Evolutionary conservation across 2,329 filamentous ascomycete genomes (phyloP).

Genomic region (Ilyonectria destructans): DNA sequence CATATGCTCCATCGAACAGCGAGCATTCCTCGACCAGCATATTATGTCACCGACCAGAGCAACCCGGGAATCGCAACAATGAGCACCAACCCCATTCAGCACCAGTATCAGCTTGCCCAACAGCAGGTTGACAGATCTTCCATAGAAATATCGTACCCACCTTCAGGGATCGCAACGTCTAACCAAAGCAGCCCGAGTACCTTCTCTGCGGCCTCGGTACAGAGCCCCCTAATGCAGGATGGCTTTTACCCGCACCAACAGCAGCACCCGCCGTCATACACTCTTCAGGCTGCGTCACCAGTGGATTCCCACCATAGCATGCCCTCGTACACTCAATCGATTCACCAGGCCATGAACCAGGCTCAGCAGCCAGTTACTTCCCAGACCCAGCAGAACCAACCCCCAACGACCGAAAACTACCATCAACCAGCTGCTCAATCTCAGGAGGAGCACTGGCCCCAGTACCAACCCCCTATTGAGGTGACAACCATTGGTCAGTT

Average conservation of each 20-base stretch:
- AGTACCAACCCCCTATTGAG: constrained; percentile 72
- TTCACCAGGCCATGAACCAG: constrained; percentile 57
- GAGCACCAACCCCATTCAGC: constrained; percentile 67
- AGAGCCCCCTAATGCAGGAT: constrained; percentile 69
- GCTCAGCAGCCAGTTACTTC: constrained; percentile 55
- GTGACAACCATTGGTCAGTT: constrained; percentile 69
- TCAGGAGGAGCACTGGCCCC: constrained; percentile 69
- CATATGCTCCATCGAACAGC: constrained; percentile 68
- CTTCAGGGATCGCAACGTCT: constrained; percentile 64
- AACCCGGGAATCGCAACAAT: constrained; percentile 76
- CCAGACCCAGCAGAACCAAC: constrained; percentile 51
- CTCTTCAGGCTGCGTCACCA: constrained; percentile 65
- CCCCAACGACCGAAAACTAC: constrained; percentile 52
- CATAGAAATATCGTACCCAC: constrained; percentile 67
- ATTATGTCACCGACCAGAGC: constrained; percentile 74
- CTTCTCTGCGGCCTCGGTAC: constrained; percentile 71
- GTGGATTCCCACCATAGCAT: constrained; percentile 61
- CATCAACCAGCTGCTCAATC: constrained; percentile 58
- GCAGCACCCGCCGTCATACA: constrained; percentile 64
- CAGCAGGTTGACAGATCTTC: constrained; percentile 63
- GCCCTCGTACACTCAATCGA: constrained; percentile 61
- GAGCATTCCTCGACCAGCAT: constrained; percentile 64
- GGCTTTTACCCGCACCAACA: constrained; percentile 72
- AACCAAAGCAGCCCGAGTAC: constrained; percentile 73
- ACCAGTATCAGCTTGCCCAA: constrained; percentile 68